Evolutionary conservation across 2,329 filamentous ascomycete species (phyloP).

Genomic region (Apiospora sp.): DNA sequence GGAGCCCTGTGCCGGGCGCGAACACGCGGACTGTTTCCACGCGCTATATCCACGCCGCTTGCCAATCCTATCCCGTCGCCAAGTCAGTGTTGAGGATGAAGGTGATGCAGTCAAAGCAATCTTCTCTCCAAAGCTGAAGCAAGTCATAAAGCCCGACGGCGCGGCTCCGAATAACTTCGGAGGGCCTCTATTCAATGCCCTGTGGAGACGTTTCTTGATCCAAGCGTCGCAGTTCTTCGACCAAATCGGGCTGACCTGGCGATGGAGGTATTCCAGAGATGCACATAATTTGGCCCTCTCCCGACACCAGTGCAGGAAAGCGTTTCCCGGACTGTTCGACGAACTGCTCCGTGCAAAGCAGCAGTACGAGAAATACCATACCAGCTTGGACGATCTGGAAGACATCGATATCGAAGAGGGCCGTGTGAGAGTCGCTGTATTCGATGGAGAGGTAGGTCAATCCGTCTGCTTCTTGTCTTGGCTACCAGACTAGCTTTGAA

Average conservation of each 20-base stretch:
- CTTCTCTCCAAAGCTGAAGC: background rate
- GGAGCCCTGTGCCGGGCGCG: background rate
- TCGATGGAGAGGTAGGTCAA: background rate
- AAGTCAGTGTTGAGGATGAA: background rate
- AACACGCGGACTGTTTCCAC: background rate
- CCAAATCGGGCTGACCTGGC: constrained; percentile 6
- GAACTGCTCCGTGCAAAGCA: background rate
- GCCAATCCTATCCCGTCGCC: background rate
- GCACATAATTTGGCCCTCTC: constrained; percentile 3
- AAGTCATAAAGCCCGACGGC: background rate
- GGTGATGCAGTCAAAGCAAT: background rate
- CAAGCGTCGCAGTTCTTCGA: background rate
- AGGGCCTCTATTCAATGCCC: background rate
- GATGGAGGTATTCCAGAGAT: constrained; percentile 18
- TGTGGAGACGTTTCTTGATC: background rate
- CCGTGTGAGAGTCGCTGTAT: background rate
- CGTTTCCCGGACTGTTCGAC: constrained; percentile 11
- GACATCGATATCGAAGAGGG: background rate
- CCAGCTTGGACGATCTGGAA: constrained; percentile 12
- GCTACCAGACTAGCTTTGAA: background rate
- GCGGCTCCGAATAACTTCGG: background rate
- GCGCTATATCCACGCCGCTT: background rate
- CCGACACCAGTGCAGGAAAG: constrained; percentile 6
- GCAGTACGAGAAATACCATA: constrained; percentile 1
- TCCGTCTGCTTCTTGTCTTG: background rate